Evolutionary conservation across 305 asterid genomes (phyloP).

Genomic region (Solanum hybrid): DNA sequence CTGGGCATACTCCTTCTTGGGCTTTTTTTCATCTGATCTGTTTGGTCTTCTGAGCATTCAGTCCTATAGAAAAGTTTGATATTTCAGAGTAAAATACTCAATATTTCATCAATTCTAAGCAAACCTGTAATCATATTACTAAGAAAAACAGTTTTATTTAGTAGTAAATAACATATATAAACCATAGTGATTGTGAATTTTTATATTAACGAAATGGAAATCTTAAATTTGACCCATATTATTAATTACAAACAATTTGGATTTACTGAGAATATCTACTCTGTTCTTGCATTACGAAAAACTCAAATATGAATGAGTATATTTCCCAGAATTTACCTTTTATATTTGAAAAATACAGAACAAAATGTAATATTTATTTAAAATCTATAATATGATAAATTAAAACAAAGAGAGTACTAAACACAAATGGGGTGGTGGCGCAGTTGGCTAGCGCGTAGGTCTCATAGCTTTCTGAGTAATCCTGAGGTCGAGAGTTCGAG

Average conservation of each 20-base stretch:
- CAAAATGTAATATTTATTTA: no score
- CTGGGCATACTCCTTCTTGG: neutral
- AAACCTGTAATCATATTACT: neutral
- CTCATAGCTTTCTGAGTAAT: slow-evolving; percentile 76
- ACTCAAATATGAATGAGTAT: neutral
- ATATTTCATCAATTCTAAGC: neutral
- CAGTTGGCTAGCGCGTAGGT: slow-evolving; percentile 95
- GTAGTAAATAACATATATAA: neutral
- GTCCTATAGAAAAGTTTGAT: neutral
- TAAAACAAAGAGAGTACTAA: accelerated
- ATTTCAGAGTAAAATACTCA: neutral
- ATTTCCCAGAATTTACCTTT: neutral
- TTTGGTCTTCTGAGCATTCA: neutral
- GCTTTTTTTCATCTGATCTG: neutral
- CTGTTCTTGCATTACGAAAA: neutral
- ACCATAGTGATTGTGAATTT: neutral
- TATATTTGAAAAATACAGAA: neutral
- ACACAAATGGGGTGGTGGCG: slow-evolving; percentile 58
- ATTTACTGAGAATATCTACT: neutral
- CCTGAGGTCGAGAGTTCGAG: slow-evolving; percentile 98
- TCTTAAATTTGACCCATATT: neutral
- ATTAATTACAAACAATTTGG: neutral
- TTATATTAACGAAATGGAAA: neutral
- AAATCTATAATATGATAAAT: no score
- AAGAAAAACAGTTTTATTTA: neutral